phyloP scores from a whole-genome alignment of 2,329 filamentous ascomycete genomes.

The Beauveria australis region DNA sequence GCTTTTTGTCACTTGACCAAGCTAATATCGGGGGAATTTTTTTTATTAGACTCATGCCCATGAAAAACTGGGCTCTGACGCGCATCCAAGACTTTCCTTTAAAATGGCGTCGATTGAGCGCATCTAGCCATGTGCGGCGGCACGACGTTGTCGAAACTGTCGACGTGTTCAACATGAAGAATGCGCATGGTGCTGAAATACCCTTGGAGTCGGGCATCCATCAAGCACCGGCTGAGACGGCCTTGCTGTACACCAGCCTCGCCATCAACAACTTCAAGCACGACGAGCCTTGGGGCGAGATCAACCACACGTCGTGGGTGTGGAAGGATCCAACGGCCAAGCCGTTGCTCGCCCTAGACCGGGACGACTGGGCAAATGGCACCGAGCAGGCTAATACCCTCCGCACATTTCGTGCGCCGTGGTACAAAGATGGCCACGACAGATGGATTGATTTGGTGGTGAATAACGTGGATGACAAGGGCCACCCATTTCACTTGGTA shows the following conservation, averaged over 20 bases:
- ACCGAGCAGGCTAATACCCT: constrained; percentile 13
- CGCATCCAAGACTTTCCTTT: constrained; percentile 15
- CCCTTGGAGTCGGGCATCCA: neutral
- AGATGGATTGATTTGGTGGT: constrained; percentile 39
- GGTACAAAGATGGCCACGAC: constrained; percentile 15
- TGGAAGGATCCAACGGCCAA: constrained; percentile 2
- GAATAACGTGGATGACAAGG: constrained; percentile 42
- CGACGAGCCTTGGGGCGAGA: constrained; percentile 16
- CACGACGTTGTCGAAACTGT: neutral
- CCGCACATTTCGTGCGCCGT: constrained; percentile 14
- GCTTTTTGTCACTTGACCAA: neutral
- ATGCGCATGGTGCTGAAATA: neutral
- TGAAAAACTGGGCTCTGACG: constrained; percentile 16
- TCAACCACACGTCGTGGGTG: constrained; percentile 18
- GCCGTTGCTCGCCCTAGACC: constrained; percentile 14
- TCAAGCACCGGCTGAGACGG: constrained; percentile 8
- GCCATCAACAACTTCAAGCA: constrained; percentile 15
- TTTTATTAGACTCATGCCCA: constrained; percentile 13
- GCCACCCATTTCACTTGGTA: constrained; percentile 42
- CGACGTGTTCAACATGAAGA: neutral
- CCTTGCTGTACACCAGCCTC: constrained; percentile 16
- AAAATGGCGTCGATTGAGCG: neutral
- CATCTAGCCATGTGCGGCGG: neutral
- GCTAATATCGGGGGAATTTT: neutral
- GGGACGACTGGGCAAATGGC: constrained; percentile 11